Base-by-base conservation (phyloP, 495 filamentous ascomycete genomes). In the Trichoderma parareesei region DNA sequence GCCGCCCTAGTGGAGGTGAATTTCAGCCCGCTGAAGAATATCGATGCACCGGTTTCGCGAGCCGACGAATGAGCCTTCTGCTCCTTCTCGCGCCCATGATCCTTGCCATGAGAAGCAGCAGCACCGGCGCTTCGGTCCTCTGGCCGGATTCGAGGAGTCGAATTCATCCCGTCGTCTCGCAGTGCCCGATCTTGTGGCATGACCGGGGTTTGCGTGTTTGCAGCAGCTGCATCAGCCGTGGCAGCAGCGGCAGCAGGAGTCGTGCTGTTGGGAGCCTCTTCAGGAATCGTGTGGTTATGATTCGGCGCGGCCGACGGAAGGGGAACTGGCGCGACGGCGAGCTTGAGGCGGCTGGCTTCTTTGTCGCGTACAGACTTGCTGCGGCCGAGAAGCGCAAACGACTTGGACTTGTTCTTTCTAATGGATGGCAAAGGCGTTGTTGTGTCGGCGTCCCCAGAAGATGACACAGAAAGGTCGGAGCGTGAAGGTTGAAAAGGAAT, bases 11-110 rank as follows among this genome's bases (percentile, higher is more conserved):
- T 87, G 33, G 87, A 85, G 33, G 85, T 85, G 65, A 81, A 85
- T 73, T 89, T 92, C 20, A 93, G 74, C 48, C 88, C 90, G 65
- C 81, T 87, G 69, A 93, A 83, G 43, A 93, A 85, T 3, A 81
- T 79, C 60, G 84, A 85, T 33, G 86, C 85, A 59, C 84, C 81
- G 41, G 81, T 86, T 42, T 91, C 88, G 61, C 86, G 85, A 66
- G 86, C 79, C 0, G 87, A 86, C 16, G 78, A 68, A 60, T 71
- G 71, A 4, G 55, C 66, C 61, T 73, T 37, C 6, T 65, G 60
- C 8, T 69, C 62, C 63, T 70, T 8, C 16, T 44, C 3, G 11
- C 72, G 67, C 40, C 66, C 78, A 71, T 69, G 77, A 66, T 75
- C 82, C 70, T 70, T 67, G 60, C 81, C 37, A 62, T n/a, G 64